A percentile compares a stretch with the other conserved stretches of the same genome.
Conservation (phyloP, 129 eudicot genomes). For the Calendula officinalis region DNA sequence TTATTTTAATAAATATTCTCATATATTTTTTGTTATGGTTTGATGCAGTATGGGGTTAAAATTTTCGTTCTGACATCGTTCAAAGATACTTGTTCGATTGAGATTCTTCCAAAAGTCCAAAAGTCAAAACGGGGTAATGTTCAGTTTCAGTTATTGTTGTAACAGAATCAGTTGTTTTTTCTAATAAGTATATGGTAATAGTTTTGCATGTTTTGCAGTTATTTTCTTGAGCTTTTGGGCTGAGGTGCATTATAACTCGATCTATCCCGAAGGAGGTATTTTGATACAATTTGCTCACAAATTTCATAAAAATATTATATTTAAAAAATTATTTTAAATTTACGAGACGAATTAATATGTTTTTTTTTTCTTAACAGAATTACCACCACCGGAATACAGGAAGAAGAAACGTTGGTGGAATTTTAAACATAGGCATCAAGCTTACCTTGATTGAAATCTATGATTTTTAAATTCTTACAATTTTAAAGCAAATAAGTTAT, state of each 20-base stretch:
- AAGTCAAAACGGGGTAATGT: slow-evolving; percentile 68
- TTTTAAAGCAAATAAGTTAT: slow-evolving; percentile 21
- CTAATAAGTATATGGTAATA: not conserved
- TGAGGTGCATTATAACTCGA: slow-evolving; percentile 82
- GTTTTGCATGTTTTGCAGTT: slow-evolving; percentile 35
- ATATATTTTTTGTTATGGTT: slow-evolving; percentile 8
- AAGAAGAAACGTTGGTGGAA: slow-evolving; percentile 73
- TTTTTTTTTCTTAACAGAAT: slow-evolving; percentile 39
- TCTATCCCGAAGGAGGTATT: slow-evolving; percentile 73
- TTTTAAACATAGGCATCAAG: slow-evolving; percentile 53
- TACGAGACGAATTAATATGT: not conserved
- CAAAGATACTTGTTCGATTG: slow-evolving; percentile 72
- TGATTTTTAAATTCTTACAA: slow-evolving; percentile 15
- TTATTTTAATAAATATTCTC: not conserved
- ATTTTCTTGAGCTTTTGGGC: slow-evolving; percentile 81
- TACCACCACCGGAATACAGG: slow-evolving; percentile 50
- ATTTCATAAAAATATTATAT: not conserved
- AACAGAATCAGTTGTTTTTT: not conserved
- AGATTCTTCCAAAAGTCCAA: slow-evolving; percentile 71
- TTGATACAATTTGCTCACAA: not conserved
- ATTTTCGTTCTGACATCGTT: slow-evolving; percentile 76
- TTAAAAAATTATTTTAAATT: too few relatives aligned
- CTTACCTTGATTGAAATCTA: slow-evolving; percentile 12
- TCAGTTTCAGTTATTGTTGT: not conserved
- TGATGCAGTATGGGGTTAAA: slow-evolving; percentile 68